phyloP scores from a whole-genome alignment of 2,329 filamentous ascomycete species.

The Hymenoscyphus repandus region DNA sequence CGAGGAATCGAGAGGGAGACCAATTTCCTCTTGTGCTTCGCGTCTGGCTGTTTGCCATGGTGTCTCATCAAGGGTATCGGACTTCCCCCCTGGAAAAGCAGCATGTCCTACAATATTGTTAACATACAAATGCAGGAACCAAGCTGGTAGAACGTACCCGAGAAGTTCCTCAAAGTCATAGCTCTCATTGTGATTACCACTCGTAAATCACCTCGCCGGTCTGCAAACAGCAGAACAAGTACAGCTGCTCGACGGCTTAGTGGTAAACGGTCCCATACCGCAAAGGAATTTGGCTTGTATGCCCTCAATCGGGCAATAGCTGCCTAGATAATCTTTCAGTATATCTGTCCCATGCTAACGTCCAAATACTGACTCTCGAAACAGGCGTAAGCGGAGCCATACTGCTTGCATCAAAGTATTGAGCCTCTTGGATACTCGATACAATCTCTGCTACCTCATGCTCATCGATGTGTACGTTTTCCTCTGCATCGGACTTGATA shows the following conservation, averaged over 20 bases:
- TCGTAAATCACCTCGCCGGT: constrained; percentile 70
- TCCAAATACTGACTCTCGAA: constrained; percentile 26
- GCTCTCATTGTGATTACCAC: constrained; percentile 67
- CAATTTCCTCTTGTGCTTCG: constrained; percentile 91
- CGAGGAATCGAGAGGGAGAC: constrained; percentile 66
- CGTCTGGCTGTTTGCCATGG: constrained; percentile 77
- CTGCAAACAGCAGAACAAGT: constrained; percentile 81
- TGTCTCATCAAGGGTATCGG: constrained; percentile 51
- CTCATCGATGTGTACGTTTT: not conserved
- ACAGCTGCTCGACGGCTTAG: constrained; percentile 74
- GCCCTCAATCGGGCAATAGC: constrained; percentile 52
- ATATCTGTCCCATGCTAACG: not conserved
- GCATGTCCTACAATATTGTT: constrained; percentile 53
- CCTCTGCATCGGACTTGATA: not conserved
- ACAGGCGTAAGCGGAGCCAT: constrained; percentile 30
- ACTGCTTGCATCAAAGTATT: constrained; percentile 30
- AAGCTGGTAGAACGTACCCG: constrained; percentile 44
- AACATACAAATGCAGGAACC: not conserved
- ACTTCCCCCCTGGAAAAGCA: constrained; percentile 77
- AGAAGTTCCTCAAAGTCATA: constrained; percentile 58
- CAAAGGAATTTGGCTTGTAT: constrained; percentile 55
- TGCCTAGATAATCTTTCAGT: constrained; percentile 21
- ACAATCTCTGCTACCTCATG: constrained; percentile 25
- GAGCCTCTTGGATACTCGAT: constrained; percentile 27
- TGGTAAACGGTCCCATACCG: constrained; percentile 57